Percentiles rank a stretch among this genome's conserved stretches.
Evolutionary conservation across 441 rosid species (phyloP).

Genomic region (Mallotus repandus): DNA sequence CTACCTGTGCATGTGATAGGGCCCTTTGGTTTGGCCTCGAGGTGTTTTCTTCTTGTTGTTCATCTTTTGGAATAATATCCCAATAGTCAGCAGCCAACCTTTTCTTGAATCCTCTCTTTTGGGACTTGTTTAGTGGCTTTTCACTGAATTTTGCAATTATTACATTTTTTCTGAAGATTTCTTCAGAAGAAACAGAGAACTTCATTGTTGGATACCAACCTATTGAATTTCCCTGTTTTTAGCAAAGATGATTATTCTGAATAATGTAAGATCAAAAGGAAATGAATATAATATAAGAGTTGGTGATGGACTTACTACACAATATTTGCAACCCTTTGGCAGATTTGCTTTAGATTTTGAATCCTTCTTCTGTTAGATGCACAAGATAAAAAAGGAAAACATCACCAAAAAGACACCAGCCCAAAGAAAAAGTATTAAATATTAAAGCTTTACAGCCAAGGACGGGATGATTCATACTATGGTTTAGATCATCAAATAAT

Average conservation of each 20-base stretch:
- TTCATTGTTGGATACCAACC: constrained; percentile 77
- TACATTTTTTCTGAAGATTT: constrained; percentile 54
- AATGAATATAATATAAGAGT: constrained; percentile 16
- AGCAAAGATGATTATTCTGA: constrained; percentile 23
- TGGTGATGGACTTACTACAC: constrained; percentile 54
- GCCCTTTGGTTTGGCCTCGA: constrained; percentile 53
- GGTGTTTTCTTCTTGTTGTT: constrained; percentile 52
- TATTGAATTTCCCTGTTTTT: constrained; percentile 45
- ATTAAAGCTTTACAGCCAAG: background rate
- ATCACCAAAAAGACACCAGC: constrained; percentile 11
- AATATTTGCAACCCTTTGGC: constrained; percentile 70
- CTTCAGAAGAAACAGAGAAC: constrained; percentile 67
- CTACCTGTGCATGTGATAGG: constrained; percentile 83
- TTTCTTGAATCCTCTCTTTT: constrained; percentile 33
- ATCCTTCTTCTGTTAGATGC: constrained; percentile 40
- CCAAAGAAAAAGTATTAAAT: background rate
- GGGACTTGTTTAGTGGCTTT: constrained; percentile 29
- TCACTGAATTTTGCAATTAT: constrained; percentile 69
- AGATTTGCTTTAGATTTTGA: constrained; percentile 32
- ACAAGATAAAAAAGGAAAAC: constrained; percentile 23
- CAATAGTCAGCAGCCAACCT: constrained; percentile 72
- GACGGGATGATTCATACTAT: background rate
- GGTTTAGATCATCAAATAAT: background rate
- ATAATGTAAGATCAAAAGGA: constrained; percentile 17
- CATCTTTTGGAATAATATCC: constrained; percentile 65